Base-by-base conservation (phyloP, 345 rosid genomes). In the Lepidium didymum region DNA sequence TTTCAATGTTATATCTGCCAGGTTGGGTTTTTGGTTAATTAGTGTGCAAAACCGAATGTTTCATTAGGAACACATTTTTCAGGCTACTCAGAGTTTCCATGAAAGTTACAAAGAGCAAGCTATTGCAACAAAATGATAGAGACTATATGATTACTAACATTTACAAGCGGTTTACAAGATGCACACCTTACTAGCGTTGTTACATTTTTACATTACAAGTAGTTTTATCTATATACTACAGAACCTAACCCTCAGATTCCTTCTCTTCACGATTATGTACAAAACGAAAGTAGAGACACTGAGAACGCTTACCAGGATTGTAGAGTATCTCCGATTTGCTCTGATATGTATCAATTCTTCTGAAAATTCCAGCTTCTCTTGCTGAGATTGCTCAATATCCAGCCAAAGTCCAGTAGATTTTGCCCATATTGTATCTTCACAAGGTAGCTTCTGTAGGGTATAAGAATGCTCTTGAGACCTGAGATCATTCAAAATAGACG, bases 381-480 rank as follows among this genome's bases (percentile, higher is more conserved):
- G 75, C 73, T 84, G 60, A 83, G 53, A 44, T 55, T 82, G 75
- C 82, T 76, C 45, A 85, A 61, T 37, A 75, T 15, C 92, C 98
- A 87, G 19, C 85, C 84, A 70, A 90, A 85, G 69, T 85, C 85
- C 21, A 87, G 56, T 50, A 90, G 47, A 51, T 84, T 81, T 64
- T 64, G 81, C 70, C 87, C 81, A 11, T 79, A 72, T 37, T 69
- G 80, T 37, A 88, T 53, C 77, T 82, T 85, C 73, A 88, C 75
- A 40, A 90, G 87, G 73, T 93, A 86, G 56, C 72, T 80, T 80
- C 98, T 83, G 69, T 93, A 93, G 3, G 98, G 97, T 72, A 93
- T 80, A 40, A 90, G 65, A 33, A 93, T 68, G 67, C 80, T 93
- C 75, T 80, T 87, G 31, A 90, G 90, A 70, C 98, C 98, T 93